These are phyloP conservation scores for Ramalina intermedia DNA, from an alignment of 495 filamentous ascomycete species.

Conservation along the genomic window DNA sequence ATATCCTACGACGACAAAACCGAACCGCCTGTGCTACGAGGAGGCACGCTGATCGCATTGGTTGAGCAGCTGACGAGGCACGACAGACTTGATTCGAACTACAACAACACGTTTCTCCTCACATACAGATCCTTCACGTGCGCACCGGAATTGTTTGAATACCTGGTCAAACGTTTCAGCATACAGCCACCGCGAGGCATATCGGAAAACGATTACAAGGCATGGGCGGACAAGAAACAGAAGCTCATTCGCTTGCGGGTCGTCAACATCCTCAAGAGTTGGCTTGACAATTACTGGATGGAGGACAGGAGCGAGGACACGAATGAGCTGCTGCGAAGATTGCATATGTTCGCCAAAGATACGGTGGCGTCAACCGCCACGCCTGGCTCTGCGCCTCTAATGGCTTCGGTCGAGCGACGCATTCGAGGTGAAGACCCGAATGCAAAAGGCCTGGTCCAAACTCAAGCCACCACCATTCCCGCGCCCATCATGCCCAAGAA, in stretches of 20 bases:
- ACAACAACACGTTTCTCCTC: conserved; percentile 94
- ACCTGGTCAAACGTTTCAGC: conserved; percentile 79
- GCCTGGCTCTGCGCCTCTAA: conserved; percentile 64
- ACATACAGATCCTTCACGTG: conserved; percentile 93
- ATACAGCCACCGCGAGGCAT: conserved; percentile 86
- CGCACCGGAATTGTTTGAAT: conserved; percentile 79
- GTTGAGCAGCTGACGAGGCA: conserved; percentile 96
- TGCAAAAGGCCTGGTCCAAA: conserved; percentile 75
- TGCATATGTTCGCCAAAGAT: conserved; percentile 82
- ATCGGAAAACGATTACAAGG: conserved; percentile 57
- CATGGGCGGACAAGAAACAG: conserved; percentile 88
- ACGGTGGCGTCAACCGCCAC: conserved; percentile 86
- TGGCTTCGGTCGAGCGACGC: conserved; percentile 75
- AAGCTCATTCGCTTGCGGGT: conserved; percentile 89
- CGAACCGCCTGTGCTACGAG: conserved; percentile 58
- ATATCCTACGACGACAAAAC: conserved; percentile 75
- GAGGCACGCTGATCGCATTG: conserved; percentile 73
- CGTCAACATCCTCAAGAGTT: conserved; percentile 93
- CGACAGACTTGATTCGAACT: conserved; percentile 86
- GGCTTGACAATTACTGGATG: conserved; percentile 99
- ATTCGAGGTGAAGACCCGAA: conserved; percentile 74
- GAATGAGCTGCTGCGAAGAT: conserved; percentile 70
- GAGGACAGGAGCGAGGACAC: conserved; percentile 73
- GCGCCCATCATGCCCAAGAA: conserved; percentile 92
- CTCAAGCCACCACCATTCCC: conserved; percentile 62